Base-by-base conservation (phyloP, 768 basidiomycete genomes). In the Mrakia blollopis region DNA sequence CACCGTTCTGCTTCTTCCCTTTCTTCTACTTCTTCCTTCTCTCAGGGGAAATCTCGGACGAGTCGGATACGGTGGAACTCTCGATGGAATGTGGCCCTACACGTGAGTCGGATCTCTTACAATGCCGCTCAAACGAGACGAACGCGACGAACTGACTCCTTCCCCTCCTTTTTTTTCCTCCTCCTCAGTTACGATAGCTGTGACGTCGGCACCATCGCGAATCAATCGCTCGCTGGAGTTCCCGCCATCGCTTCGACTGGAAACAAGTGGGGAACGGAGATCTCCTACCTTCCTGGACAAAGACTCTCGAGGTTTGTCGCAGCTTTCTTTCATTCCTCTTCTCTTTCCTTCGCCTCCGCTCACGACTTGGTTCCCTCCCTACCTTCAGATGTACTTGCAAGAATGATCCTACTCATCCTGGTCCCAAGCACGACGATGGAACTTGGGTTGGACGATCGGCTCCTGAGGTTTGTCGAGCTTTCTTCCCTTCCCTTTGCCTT, bases 381-480 rank as follows among this genome's bases (percentile, higher is more conserved):
- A n/a, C n/a, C n/a, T n/a, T n/a, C n/a, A n/a, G 91, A 62, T 98
- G 96, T 83, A 98, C 96, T 3, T 98, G 96, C 82, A 84, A 86
- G 18, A 89, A 89, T 32, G 91, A 95, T 83, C 86, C 89, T 23
- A 82, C 80, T 11, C 94, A 97, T 83, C 95, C 95, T 6, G 95
- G 95, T 13, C 94, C 94, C 30, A 83, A 88, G 69, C 89, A 90
- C 78, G 77, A 84, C 0, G 91, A 96, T 79, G 93, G 93, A 41
- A 86, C 90, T 5, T 94, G 88, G 80, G 88, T 39, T 1, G 76
- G 76, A 6, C 32, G 76, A 39, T 62, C 57, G 7, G 76, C 76
- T 16, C 76, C 76, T 18, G 76, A 77, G 37, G 67, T 75, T 21
- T 35, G 54, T 13, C 32, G 39, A 9, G 4, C 13, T 69, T n/a